Percentiles rank a stretch among this genome's conserved stretches.
Evolutionary conservation across 345 rosid genomes (phyloP).

Genomic region (Trapa incisa): DNA sequence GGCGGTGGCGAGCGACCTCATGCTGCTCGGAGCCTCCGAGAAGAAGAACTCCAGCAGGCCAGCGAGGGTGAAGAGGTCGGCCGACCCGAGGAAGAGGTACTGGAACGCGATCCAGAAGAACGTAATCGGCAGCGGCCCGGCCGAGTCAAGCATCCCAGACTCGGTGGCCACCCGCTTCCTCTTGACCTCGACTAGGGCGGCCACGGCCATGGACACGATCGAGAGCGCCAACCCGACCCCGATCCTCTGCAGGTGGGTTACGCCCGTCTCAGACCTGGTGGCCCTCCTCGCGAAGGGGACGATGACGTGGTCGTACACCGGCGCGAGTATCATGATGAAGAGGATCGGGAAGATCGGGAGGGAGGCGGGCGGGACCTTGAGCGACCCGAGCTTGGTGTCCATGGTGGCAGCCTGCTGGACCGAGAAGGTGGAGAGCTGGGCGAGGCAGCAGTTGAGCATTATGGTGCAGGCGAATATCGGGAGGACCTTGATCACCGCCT

Average conservation of each 20-base stretch:
- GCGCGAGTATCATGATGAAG: slow-evolving; percentile 16
- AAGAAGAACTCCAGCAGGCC: slow-evolving; percentile 26
- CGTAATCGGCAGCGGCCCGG: slow-evolving; percentile 12
- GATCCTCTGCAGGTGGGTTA: slow-evolving; percentile 21
- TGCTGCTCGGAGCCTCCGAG: slow-evolving; percentile 20
- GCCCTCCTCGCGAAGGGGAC: slow-evolving; percentile 14
- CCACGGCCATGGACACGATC: slow-evolving; percentile 17
- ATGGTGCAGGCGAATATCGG: slow-evolving; percentile 23
- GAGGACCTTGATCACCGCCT: slow-evolving; percentile 15
- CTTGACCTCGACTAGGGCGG: slow-evolving; percentile 20
- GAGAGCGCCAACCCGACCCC: slow-evolving; percentile 20
- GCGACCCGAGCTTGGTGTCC: slow-evolving; percentile 19
- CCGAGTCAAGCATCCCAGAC: background rate
- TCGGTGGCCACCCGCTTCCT: slow-evolving; percentile 9
- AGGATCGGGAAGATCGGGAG: slow-evolving; percentile 17
- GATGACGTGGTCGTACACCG: slow-evolving; percentile 16
- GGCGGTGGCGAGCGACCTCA: slow-evolving; percentile 22
- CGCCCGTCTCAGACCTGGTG: slow-evolving; percentile 17
- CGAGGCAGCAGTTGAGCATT: slow-evolving; percentile 14
- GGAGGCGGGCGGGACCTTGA: slow-evolving; percentile 22
- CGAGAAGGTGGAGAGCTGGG: slow-evolving; percentile 20
- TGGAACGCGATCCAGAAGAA: slow-evolving; percentile 23
- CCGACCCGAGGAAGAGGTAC: slow-evolving; percentile 19
- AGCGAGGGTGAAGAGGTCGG: slow-evolving; percentile 20
- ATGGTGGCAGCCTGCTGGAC: slow-evolving; percentile 23